Base-by-base conservation (phyloP, 2,329 filamentous ascomycete genomes). In the Fusarium metavorans region DNA sequence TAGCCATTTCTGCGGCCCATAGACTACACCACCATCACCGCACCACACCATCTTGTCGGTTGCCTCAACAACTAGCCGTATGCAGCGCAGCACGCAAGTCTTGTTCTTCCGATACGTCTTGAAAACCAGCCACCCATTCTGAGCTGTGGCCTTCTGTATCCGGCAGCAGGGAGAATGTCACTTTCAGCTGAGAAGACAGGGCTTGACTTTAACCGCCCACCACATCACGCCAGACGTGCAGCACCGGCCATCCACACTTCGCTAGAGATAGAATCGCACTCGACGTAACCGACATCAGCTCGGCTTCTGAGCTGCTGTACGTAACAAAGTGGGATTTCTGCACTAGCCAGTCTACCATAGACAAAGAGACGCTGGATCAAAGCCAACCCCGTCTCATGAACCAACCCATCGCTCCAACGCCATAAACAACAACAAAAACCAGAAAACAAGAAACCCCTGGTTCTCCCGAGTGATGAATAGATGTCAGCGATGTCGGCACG, bases 371-470 rank as follows among this genome's bases (percentile, higher is more conserved):
- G 45, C 48, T 25, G 45, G 32, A 61, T 57, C 52, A 48, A 64
- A 52, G 37, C 48, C 48, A 35, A 68, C 64, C 37, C 52, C 59
- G 63, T 56, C 70, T 60, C 61, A 64, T 57, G 57, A 67, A 61
- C 56, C 59, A 64, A 64, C 52, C 58, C 41, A 66, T 71, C 48
- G 35, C 68, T 56, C 59, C 30, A 61, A 72, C 64, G 68, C 70
- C 70, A 56, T 63, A 68, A 58, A 67, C 30, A 54, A 64, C 45
- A 67, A 50, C 35, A 32, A 37, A 37, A 37, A 25, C 60, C 30
- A 41, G 43, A n/a, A 50, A 50, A 50, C 25, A 30, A 50, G 45
- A 30, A 50, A 50, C 45, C 34, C 57, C 43, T 41, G 43, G 39
- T 32, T 59, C 35, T 45, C 58, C 41, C 27, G 37, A 54, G 25